A percentile compares a stretch with the other conserved stretches of the same genome.
Conservation (phyloP, 805 yeast species). For the Sugiyamaella boreocaroliniensis region DNA sequence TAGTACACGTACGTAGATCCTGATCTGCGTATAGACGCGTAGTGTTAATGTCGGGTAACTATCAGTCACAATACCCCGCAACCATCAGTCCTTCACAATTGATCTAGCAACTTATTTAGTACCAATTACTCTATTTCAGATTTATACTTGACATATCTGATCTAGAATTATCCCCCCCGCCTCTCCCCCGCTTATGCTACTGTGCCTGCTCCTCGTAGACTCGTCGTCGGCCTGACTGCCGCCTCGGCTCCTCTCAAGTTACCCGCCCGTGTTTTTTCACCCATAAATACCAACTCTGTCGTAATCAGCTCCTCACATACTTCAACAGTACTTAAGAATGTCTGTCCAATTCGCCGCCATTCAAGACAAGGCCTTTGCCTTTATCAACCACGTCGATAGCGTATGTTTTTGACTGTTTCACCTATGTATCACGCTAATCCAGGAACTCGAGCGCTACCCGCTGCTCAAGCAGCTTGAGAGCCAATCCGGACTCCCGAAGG, state of each 20-base stretch:
- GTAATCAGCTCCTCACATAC: not conserved
- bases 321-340: constrained; percentile 5
- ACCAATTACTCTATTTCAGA: not conserved
- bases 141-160: not conserved
- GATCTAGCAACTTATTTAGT: too few relatives aligned
- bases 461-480: constrained; percentile 29
- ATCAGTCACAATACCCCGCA: too few relatives aligned
- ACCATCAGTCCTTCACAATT: too few relatives aligned
- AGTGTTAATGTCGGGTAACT: too few relatives aligned
- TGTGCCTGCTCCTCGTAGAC: not conserved
- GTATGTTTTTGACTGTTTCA: constrained; percentile 12
- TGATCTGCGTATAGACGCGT: too few relatives aligned
- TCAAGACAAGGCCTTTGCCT: constrained; percentile 26
- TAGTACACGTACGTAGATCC: too few relatives aligned
- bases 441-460: constrained; percentile 31
- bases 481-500: constrained; percentile 53
- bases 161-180: constrained; percentile 17
- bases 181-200: not conserved
- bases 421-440: not conserved
- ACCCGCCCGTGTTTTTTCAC: constrained; percentile 19
- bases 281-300: constrained; percentile 25
- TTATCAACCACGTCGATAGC: constrained; percentile 23
- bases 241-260: not conserved
- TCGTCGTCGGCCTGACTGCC: not conserved
- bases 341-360: constrained; percentile 5